Percentiles rank a stretch among this genome's conserved stretches.
phyloP scores from a whole-genome alignment of 768 basidiomycete genomes.

The Phylloporus arenicola region DNA sequence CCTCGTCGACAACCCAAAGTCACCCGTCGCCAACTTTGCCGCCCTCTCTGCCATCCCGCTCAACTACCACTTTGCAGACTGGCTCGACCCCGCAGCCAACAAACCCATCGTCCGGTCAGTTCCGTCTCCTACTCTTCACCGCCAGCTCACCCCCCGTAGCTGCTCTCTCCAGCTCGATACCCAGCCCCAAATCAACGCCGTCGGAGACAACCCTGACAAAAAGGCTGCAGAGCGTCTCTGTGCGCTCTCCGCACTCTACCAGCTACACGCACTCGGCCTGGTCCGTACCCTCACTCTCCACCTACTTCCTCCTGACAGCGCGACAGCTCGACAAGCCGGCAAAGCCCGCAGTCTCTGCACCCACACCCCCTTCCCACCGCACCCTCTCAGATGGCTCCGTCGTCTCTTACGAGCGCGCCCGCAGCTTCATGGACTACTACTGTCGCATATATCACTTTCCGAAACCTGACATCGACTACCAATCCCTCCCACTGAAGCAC shows the following conservation, averaged over 20 bases:
- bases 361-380: slow-evolving; percentile 19
- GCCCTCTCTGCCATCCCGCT: slow-evolving; percentile 8
- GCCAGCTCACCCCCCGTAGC: slow-evolving; percentile 12
- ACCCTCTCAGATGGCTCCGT: slow-evolving; percentile 56
- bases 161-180: slow-evolving; percentile 25
- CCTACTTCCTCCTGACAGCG: background rate
- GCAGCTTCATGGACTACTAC: slow-evolving; percentile 94
- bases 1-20: slow-evolving; percentile 45
- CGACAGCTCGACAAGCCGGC: slow-evolving; percentile 28
- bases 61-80: slow-evolving; percentile 12
- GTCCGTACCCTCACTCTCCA: slow-evolving; percentile 40
- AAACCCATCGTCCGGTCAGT: slow-evolving; percentile 21
- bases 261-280: slow-evolving; percentile 56
- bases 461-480: slow-evolving; percentile 63
- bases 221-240: slow-evolving; percentile 73
- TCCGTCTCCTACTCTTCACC: background rate
- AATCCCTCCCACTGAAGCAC: slow-evolving; percentile 26
- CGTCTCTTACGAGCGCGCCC: slow-evolving; percentile 67
- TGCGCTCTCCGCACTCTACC: slow-evolving; percentile 66
- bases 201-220: slow-evolving; percentile 55
- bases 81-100: slow-evolving; percentile 11
- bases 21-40: slow-evolving; percentile 43
- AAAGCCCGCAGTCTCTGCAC: slow-evolving; percentile 10
- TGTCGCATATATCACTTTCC: slow-evolving; percentile 73
- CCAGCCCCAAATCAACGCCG: slow-evolving; percentile 42